Percentiles rank a stretch among this genome's conserved stretches.
Conservation (phyloP, 129 eudicot genomes). For the Mikania micrantha region DNA sequence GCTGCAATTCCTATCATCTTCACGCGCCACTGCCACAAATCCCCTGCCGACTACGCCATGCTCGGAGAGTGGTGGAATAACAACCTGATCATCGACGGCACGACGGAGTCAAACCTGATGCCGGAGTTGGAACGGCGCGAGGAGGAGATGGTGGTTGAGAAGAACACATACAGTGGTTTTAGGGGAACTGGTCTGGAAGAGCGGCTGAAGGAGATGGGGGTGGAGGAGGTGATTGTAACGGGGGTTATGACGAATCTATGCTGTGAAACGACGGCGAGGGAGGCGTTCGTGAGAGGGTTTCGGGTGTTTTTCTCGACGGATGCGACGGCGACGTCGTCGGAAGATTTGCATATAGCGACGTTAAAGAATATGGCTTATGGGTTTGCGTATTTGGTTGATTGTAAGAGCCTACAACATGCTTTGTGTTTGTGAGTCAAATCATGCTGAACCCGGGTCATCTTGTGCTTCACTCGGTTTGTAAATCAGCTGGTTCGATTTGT, state of each 20-base stretch:
- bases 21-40: conserved; percentile 94
- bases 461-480: no score
- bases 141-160: conserved; percentile 49
- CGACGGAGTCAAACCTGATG: conserved; percentile 52
- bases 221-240: conserved; percentile 73
- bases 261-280: conserved; percentile 91
- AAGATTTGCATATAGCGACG: conserved; percentile 64
- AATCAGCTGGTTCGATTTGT: no score
- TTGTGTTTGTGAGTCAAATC: conserved; percentile 30
- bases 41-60: conserved; percentile 53
- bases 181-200: conserved; percentile 65
- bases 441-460: no score
- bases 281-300: conserved; percentile 80
- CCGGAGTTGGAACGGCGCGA: conserved; percentile 38
- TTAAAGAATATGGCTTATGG: conserved; percentile 87
- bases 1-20: conserved; percentile 67
- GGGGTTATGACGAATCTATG: conserved; percentile 97
- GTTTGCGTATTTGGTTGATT: conserved; percentile 81
- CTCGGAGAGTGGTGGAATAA: conserved; percentile 83
- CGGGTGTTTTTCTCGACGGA: conserved; percentile 86
- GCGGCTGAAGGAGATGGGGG: conserved; percentile 57
- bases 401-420: conserved; percentile 32
- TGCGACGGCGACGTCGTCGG: conserved; percentile 60
- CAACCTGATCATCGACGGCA: conserved; percentile 70
- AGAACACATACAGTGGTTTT: conserved; percentile 79